Evolutionary conservation across 2,329 filamentous ascomycete species (phyloP).

Genomic region (Aspergillus sp.): DNA sequence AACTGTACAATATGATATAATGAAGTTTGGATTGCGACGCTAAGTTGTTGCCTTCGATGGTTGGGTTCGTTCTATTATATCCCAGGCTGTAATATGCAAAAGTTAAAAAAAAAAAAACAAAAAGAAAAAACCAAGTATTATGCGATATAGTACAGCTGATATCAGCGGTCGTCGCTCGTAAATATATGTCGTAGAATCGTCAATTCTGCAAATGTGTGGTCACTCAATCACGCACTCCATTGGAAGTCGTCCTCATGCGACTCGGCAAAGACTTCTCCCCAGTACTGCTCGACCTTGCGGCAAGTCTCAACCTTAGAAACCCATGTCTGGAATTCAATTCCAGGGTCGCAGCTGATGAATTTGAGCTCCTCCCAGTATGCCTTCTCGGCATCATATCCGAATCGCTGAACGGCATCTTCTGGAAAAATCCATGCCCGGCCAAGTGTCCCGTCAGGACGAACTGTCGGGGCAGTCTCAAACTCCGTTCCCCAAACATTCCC

Average conservation of each 20-base stretch:
- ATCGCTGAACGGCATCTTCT: conserved; percentile 32
- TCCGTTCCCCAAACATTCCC: conserved; percentile 39
- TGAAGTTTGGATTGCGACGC: background rate
- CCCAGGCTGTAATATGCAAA: conserved; percentile 3
- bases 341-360: conserved; percentile 39
- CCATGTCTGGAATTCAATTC: conserved; percentile 37
- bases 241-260: conserved; percentile 33
- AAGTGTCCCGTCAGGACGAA: conserved; percentile 36
- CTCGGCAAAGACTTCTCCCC: conserved; percentile 36
- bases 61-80: background rate
- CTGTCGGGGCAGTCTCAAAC: conserved; percentile 39
- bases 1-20: conserved; percentile 3
- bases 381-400: conserved; percentile 42
- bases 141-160: conserved; percentile 7
- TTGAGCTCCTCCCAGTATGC: conserved; percentile 44
- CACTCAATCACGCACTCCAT: conserved; percentile 26
- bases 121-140: background rate
- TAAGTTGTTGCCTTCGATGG: background rate
- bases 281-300: conserved; percentile 33
- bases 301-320: conserved; percentile 31
- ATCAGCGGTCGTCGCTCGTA: conserved; percentile 14
- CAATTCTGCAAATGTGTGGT: background rate
- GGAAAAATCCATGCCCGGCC: conserved; percentile 39
- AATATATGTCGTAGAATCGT: conserved; percentile 9
- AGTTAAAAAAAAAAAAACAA: background rate